Percentiles rank a stretch among this genome's conserved stretches.
Evolutionary conservation across 1,139 yeast genomes (phyloP).

Genomic region (Yamadazyma dendronema): DNA sequence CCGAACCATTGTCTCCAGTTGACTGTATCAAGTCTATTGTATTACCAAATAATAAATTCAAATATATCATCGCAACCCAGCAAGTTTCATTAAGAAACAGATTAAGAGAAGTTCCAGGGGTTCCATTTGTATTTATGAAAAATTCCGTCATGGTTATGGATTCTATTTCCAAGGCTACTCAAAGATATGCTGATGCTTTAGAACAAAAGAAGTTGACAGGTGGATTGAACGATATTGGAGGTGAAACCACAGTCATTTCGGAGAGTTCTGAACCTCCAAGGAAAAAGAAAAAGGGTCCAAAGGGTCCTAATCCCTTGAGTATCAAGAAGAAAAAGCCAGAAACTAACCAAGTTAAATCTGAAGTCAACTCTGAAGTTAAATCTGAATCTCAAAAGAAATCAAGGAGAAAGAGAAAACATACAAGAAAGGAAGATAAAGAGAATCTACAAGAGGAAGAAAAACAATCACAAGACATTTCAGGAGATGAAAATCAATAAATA

Average conservation of each 20-base stretch:
- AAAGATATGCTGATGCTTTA: constrained; percentile 47
- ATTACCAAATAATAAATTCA: constrained; percentile 74
- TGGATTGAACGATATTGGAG: constrained; percentile 69
- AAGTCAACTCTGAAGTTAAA: constrained; percentile 10
- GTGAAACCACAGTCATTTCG: constrained; percentile 22
- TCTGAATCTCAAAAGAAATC: constrained; percentile 29
- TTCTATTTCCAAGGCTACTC: constrained; percentile 76
- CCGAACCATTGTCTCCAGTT: constrained; percentile 62
- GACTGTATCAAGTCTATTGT: constrained; percentile 79
- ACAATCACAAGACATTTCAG: no score
- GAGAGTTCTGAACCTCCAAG: constrained; percentile 26
- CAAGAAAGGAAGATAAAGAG: constrained; percentile 7
- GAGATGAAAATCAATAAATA: no score
- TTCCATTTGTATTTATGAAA: constrained; percentile 83
- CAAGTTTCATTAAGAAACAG: constrained; percentile 63
- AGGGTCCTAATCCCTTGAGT: constrained; percentile 81
- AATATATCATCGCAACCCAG: constrained; percentile 87
- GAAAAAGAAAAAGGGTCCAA: constrained; percentile 68
- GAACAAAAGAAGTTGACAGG: constrained; percentile 69
- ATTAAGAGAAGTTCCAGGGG: constrained; percentile 79
- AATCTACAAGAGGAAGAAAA: no score
- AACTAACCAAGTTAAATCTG: no score
- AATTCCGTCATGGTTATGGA: constrained; percentile 96
- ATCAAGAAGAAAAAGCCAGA: constrained; percentile 60
- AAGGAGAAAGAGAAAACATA: constrained; percentile 19